These are phyloP conservation scores for Umbelopsis vinacea DNA, from an alignment of 192 early-diverging fungal genomes.

Conservation along the genomic window DNA sequence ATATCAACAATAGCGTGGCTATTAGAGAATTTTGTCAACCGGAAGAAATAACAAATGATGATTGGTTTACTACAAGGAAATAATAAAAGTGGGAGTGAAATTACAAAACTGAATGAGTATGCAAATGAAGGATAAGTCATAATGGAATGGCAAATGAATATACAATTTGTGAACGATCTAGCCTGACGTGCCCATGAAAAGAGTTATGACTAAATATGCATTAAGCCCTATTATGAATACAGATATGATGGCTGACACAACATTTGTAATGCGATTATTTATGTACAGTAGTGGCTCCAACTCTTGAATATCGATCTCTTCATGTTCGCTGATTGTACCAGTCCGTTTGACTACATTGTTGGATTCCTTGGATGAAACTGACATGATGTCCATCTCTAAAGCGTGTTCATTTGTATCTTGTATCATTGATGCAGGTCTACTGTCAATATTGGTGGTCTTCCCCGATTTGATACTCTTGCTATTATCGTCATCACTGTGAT, in stretches of 20 bases:
- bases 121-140: too few species aligned
- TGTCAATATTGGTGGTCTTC: background rate
- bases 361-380: background rate
- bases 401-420: background rate
- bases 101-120: background rate
- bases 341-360: background rate
- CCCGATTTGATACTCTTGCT: conserved; percentile 8
- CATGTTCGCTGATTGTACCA: background rate
- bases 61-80: too few species aligned
- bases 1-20: too few species aligned
- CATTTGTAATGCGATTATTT: conserved; percentile 39
- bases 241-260: conserved; percentile 41
- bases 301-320: background rate
- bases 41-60: too few species aligned
- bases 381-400: background rate
- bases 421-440: background rate
- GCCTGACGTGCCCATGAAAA: conserved; percentile 26
- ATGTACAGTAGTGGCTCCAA: conserved; percentile 35
- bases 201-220: conserved; percentile 47
- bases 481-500: conserved; percentile 15
- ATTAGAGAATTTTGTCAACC: too few species aligned
- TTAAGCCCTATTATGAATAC: conserved; percentile 51
- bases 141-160: background rate
- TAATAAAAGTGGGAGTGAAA: too few species aligned
- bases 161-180: background rate